Base-by-base conservation (phyloP, 257 asterid species). In the Buddleja alternifolia region DNA sequence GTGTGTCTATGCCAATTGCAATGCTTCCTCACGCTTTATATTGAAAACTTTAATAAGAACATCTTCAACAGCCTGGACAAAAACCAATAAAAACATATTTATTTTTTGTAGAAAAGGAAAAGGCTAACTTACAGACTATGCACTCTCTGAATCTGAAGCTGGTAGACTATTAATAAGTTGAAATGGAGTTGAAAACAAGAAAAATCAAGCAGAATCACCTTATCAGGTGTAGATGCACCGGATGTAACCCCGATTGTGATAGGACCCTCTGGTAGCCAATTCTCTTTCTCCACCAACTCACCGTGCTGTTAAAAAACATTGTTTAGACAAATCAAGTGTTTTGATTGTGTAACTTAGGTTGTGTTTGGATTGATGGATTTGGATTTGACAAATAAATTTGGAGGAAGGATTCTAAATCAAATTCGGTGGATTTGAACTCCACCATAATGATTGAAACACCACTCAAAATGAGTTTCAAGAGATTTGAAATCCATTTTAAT, bases 151-250 rank as follows among this genome's bases (percentile, higher is more conserved):
- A 23, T 53, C 17, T 12, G 6, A 1, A 53, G 37, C 39, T 23
- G 11, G 10, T 53, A 23, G 19, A 23, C 4, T 8, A 24, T 0
- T 11, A 53, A 51, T 20, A 51, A 51, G 55, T 16, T 16, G 11
- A 47, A 48, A 1, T 6, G 24, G 19, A 48, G n/a, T n/a, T 45
- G 23, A 63, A 9, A 36, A 17, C n/a, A n/a, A n/a, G n/a, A n/a
- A n/a, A n/a, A n/a, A n/a, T n/a, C n/a, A n/a, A n/a, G n/a, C n/a
- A n/a, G n/a, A 20, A 7, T 71, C 74, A 86, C 92, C 88, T 86
- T 86, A 78, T 86, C 92, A 41, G 92, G 92, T 10, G 92, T 86
- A 34, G 92, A 86, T 52, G 92, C 92, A 60, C 92, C 92, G 37
- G 92, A 86, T 63, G 92, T 86, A 50, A 86, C 73, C 39, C 91